Percentiles rank a stretch among this genome's conserved stretches.
These are phyloP conservation scores for Ilex paraguariensis DNA, from an alignment of 305 asterid genomes.

Conservation along the genomic window DNA sequence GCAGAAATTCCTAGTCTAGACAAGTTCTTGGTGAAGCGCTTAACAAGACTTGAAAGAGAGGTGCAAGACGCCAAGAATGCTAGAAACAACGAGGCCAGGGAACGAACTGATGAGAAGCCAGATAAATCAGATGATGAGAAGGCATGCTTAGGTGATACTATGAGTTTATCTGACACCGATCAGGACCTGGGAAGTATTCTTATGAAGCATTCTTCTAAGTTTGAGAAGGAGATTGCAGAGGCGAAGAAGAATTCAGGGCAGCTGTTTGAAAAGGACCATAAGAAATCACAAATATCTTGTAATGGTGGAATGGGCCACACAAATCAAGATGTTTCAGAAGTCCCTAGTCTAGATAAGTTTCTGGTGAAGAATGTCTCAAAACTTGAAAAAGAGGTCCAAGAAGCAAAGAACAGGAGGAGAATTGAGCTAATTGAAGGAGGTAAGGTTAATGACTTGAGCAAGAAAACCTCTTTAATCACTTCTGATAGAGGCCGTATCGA, in stretches of 20 bases:
- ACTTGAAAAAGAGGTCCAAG: conserved; percentile 82
- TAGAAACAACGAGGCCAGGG: conserved; percentile 32
- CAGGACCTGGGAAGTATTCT: conserved; percentile 13
- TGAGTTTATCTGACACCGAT: conserved; percentile 11
- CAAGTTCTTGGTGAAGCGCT: conserved; percentile 72
- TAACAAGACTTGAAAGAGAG: conserved; percentile 89
- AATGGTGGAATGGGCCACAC: conserved; percentile 4
- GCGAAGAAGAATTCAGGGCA: conserved; percentile 11
- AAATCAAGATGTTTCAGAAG: conserved; percentile 23
- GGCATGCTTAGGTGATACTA: conserved; percentile 4
- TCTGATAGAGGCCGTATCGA: neutral
- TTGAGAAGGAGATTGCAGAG: conserved; percentile 15
- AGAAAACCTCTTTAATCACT: conserved; percentile 4
- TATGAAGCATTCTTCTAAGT: conserved; percentile 13
- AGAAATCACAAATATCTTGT: conserved; percentile 14
- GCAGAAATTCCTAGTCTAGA: conserved; percentile 71
- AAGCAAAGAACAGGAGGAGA: conserved; percentile 48
- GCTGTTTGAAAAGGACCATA: neutral
- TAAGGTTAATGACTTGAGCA: neutral
- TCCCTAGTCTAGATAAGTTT: conserved; percentile 72
- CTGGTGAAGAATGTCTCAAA: conserved; percentile 66
- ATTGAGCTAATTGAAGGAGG: conserved; percentile 12
- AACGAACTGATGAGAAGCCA: conserved; percentile 21
- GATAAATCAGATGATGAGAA: conserved; percentile 19
- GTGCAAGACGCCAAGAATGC: conserved; percentile 79